Conservation (phyloP, 305 asterid genomes). For the Solanum hybrid region DNA sequence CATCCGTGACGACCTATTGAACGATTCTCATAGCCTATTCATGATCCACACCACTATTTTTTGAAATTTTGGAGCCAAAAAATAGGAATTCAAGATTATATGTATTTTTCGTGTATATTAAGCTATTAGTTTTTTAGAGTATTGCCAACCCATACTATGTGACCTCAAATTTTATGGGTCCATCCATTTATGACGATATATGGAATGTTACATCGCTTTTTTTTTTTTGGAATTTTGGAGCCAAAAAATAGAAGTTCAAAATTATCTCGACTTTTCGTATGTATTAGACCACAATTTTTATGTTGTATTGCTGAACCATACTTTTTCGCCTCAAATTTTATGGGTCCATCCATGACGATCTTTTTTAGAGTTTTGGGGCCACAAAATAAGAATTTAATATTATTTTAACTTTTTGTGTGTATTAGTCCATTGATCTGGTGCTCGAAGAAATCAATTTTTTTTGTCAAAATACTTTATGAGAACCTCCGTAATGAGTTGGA, state of each 20-base stretch:
- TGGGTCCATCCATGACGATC: background rate
- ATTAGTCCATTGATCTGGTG: background rate
- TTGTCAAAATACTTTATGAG: background rate
- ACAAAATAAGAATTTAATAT: background rate
- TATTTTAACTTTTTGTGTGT: background rate
- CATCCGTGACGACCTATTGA: background rate
- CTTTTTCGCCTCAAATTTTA: background rate
- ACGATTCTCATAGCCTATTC: background rate
- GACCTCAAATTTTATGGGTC: background rate
- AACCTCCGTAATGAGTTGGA: background rate
- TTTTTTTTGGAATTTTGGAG: background rate
- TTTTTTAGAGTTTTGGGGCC: background rate
- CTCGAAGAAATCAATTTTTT: accelerated
- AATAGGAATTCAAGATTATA: background rate
- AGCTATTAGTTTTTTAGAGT: background rate
- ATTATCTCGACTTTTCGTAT: too few relatives aligned
- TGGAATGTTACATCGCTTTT: too few relatives aligned
- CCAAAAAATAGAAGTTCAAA: background rate
- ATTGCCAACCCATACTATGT: background rate
- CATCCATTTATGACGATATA: background rate
- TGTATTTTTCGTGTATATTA: too few relatives aligned
- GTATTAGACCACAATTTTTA: too few relatives aligned
- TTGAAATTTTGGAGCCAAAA: background rate
- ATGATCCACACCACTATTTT: background rate
- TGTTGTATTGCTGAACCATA: background rate